A percentile compares a stretch with the other conserved stretches of the same genome.
Conservation (phyloP, 495 filamentous ascomycete genomes). For the Cercophora samala region DNA sequence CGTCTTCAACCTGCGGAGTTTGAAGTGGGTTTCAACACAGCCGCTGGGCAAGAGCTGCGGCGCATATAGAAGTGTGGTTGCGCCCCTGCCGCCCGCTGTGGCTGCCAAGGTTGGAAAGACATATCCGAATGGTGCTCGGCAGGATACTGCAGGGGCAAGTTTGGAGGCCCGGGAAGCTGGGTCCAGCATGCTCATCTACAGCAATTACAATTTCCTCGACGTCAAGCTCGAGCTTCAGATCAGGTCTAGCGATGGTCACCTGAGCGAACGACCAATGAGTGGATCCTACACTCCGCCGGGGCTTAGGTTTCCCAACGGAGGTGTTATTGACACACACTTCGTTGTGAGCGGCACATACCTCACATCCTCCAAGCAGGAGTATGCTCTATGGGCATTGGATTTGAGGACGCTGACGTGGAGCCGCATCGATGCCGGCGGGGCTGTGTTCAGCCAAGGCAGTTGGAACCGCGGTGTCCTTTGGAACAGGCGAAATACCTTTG, state of each 20-base stretch:
- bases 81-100: slow-evolving; percentile 64
- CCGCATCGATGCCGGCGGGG: slow-evolving; percentile 92
- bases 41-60: slow-evolving; percentile 85
- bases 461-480: slow-evolving; percentile 95
- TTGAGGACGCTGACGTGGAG: slow-evolving; percentile 85
- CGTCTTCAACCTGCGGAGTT: slow-evolving; percentile 92
- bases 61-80: slow-evolving; percentile 92
- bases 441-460: slow-evolving; percentile 89
- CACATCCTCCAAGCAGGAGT: slow-evolving; percentile 96
- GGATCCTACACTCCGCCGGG: slow-evolving; percentile 85
- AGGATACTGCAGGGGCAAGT: slow-evolving; percentile 37
- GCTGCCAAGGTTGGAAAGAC: slow-evolving; percentile 69
- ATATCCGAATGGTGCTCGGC: slow-evolving; percentile 28
- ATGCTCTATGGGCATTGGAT: slow-evolving; percentile 94
- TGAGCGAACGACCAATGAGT: slow-evolving; percentile 85
- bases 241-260: slow-evolving; percentile 74
- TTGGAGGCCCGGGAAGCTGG: slow-evolving; percentile 57
- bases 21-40: slow-evolving; percentile 91
- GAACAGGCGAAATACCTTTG: slow-evolving; percentile 88
- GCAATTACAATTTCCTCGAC: slow-evolving; percentile 97
- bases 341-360: slow-evolving; percentile 96
- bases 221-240: slow-evolving; percentile 95
- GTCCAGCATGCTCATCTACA: slow-evolving; percentile 94
- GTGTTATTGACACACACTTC: slow-evolving; percentile 89
- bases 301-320: slow-evolving; percentile 90